phyloP scores from a whole-genome alignment of 495 filamentous ascomycete species.

The Schizothecium vesticola region DNA sequence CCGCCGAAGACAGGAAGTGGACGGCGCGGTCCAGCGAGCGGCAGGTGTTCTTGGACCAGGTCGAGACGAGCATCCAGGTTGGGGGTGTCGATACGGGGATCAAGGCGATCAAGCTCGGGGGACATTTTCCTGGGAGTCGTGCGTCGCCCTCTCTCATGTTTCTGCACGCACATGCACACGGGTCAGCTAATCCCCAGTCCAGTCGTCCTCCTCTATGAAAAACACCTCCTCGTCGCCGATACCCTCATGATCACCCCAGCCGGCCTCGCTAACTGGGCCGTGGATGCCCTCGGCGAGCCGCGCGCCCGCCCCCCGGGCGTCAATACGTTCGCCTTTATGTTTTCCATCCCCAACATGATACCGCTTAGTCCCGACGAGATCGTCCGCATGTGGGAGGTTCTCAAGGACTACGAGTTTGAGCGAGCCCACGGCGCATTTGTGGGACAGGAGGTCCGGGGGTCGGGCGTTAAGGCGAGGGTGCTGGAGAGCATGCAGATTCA shows the following conservation, averaged over 20 bases:
- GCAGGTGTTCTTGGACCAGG: constrained; percentile 38
- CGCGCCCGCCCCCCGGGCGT: constrained; percentile 49
- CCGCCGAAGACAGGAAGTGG: constrained; percentile 60
- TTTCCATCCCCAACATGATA: constrained; percentile 76
- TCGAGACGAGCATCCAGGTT: constrained; percentile 27
- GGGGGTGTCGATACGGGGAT: constrained; percentile 48
- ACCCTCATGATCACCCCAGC: constrained; percentile 63
- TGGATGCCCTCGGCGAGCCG: constrained; percentile 27
- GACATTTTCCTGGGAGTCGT: constrained; percentile 66
- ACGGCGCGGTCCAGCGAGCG: constrained; percentile 27
- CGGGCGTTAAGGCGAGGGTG: constrained; percentile 54
- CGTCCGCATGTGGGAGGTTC: constrained; percentile 44
- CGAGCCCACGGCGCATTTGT: constrained; percentile 62
- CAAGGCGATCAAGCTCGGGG: constrained; percentile 60
- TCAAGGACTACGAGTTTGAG: constrained; percentile 55
- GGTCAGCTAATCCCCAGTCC: neutral
- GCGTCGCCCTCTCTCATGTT: neutral
- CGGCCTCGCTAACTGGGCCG: constrained; percentile 36
- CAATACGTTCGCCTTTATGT: constrained; percentile 67
- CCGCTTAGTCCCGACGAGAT: constrained; percentile 57
- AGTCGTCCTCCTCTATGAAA: constrained; percentile 54
- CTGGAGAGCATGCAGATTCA: constrained; percentile 74
- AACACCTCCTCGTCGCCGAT: constrained; percentile 63
- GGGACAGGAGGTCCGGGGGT: constrained; percentile 53
- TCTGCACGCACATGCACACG: neutral